These are phyloP conservation scores for Ormosia emarginata DNA, from an alignment of 306 rosid species.

Conservation along the genomic window DNA sequence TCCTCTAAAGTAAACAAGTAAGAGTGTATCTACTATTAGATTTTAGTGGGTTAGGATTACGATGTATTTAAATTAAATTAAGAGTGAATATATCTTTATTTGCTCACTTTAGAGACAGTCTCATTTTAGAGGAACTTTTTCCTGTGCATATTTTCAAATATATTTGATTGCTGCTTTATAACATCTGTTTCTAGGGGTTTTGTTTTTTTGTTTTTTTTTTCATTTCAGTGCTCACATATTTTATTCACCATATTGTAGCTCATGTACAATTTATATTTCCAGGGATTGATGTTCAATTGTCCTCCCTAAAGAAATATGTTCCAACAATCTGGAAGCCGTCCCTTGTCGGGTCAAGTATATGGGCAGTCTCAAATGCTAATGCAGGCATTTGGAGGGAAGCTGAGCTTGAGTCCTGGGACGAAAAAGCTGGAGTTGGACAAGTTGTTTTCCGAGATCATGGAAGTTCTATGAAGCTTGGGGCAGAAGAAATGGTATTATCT, in stretches of 20 bases:
- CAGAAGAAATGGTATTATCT: conserved; percentile 59
- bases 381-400: conserved; percentile 85
- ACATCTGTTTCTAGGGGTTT: not conserved
- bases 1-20: too few species aligned
- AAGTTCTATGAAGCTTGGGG: conserved; percentile 61
- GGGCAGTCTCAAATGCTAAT: conserved; percentile 65
- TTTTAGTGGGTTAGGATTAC: too few species aligned
- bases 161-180: not conserved
- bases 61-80: too few species aligned
- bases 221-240: not conserved
- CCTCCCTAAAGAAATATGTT: conserved; percentile 63
- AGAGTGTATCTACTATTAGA: too few species aligned
- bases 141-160: not conserved
- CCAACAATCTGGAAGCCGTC: conserved; percentile 76
- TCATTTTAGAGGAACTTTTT: too few species aligned
- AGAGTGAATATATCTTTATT: too few species aligned
- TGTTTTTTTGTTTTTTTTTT: not conserved
- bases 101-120: too few species aligned
- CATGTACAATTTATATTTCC: conserved; percentile 18
- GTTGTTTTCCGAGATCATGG: conserved; percentile 88
- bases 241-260: conserved; percentile 3
- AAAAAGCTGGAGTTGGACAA: conserved; percentile 53
- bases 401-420: conserved; percentile 89
- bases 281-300: conserved; percentile 74
- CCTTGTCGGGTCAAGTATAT: conserved; percentile 69